Evolutionary conservation across 371 early-diverging fungal genomes (phyloP).

Genomic region (Gilbertella persicaria): DNA sequence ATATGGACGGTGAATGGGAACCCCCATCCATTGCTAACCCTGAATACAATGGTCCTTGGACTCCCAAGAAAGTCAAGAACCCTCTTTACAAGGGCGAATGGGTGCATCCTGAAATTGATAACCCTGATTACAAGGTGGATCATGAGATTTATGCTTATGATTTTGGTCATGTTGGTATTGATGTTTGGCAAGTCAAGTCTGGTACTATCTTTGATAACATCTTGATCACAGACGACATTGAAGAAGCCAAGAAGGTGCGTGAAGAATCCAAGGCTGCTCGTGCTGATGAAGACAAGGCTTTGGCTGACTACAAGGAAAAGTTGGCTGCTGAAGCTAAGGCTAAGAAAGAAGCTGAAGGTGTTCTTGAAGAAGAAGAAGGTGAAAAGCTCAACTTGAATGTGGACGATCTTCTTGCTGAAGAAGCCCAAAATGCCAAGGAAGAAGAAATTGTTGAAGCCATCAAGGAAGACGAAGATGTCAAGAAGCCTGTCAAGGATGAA

Average conservation of each 20-base stretch:
- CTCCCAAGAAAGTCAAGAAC: slow-evolving; percentile 84
- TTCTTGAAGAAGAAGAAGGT: slow-evolving; percentile 21
- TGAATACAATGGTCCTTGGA: slow-evolving; percentile 83
- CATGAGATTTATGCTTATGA: slow-evolving; percentile 76
- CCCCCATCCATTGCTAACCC: slow-evolving; percentile 89
- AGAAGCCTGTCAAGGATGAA: slow-evolving; percentile 50
- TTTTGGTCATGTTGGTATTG: slow-evolving; percentile 88
- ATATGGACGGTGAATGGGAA: slow-evolving; percentile 89
- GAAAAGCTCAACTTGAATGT: slow-evolving; percentile 33
- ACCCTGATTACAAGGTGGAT: slow-evolving; percentile 92
- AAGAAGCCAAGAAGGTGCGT: slow-evolving; percentile 68
- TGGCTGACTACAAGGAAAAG: slow-evolving; percentile 27
- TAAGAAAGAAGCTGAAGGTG: slow-evolving; percentile 32
- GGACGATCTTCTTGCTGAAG: slow-evolving; percentile 30
- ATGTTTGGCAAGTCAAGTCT: slow-evolving; percentile 96
- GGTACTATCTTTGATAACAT: slow-evolving; percentile 94
- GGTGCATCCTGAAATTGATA: slow-evolving; percentile 87
- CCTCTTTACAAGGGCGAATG: slow-evolving; percentile 96
- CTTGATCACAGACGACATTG: slow-evolving; percentile 72
- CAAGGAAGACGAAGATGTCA: slow-evolving; percentile 19
- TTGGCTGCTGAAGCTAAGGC: slow-evolving; percentile 31
- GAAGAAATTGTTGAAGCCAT: slow-evolving; percentile 17
- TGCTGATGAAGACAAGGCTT: slow-evolving; percentile 41
- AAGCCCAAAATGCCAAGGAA: slow-evolving; percentile 35
- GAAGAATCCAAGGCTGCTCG: slow-evolving; percentile 58